Base-by-base conservation (phyloP, 2,329 filamentous ascomycete species). In the Diaporthe batatas region DNA sequence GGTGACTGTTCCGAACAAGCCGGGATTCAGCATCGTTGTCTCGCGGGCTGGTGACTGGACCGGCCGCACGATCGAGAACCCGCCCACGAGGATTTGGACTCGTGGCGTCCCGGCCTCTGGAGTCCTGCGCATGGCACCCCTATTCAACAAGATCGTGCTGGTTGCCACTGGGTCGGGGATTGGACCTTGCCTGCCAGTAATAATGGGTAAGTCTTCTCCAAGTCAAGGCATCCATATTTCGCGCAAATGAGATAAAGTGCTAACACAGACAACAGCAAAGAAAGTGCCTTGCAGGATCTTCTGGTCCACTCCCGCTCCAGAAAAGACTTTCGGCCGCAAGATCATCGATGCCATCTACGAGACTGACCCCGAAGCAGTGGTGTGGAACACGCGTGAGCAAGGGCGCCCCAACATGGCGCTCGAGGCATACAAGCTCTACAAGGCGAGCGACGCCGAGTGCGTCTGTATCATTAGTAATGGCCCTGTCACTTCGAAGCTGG, bases 41-140 rank as follows among this genome's bases (percentile, higher is more conserved):
- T 91, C 89, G 68, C 88, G 88, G 71, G 90, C 89, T 12, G 91
- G 91, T 10, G 90, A 92, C 81, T 93, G 91, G 90, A 92, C 91
- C 0, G 79, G 81, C 2, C 81, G 83, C 49, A 84, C 87, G 64
- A 91, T 92, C 80, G 80, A 83, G 47, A 80, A 84, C 51, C 88
- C 88, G 11, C 89, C 89, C 0, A 84, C 82, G 0, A 80, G 85
- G 64, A 81, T 92, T 51, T 92, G 88, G 87, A 86, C 88, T 67
- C 86, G 89, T n/a, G 90, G 90, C 1, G 84, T 89, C 1, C 89
- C 90, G 4, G 84, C 87, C 11, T 86, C 85, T 71, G 90, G 90
- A 57, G 88, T 92, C 47, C 85, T 90, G 25, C 87, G 89, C 73
- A 83, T 90, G 39, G 86, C 89, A 72, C 83, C 85, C 10, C 83